Evolutionary conservation across 2,329 filamentous ascomycete species (phyloP), one percentile per base, ranked within the genome.

Genomic region (Colletotrichum graminicola): DNA sequence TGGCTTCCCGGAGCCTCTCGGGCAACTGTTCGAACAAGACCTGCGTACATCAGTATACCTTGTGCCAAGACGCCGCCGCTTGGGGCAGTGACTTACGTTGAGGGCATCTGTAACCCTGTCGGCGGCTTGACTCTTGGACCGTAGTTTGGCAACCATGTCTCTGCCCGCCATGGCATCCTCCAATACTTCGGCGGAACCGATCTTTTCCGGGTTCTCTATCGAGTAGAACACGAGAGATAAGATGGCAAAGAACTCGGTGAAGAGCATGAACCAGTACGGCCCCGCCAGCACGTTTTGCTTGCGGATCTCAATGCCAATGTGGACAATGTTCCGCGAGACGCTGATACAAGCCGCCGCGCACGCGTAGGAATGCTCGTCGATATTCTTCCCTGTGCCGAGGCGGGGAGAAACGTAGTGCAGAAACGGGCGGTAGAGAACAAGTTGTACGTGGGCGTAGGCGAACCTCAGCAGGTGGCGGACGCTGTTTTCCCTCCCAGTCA

Each of bases 261-360:
- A 95, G 78, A 95, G 89, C 75, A 93, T 92, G 77, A 95, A 95
- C 93, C 93, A 96, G 80, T 94, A 95, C 0, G 93, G 92, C 0
- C 93, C 94, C 73, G 92, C 91, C n/a, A 96, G 84, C 8, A 94
- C 84, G 5, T 91, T 89, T 76, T 92, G 89, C 77, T 91, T 91
- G 74, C 92, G 91, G 84, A 95, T 95, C 76, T 94, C 92, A 29
- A 90, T 87, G 5, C 91, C 92, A 70, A 95, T 94, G 76, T 95
- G 93, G 43, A 96, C 89, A 72, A 96, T 93, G 76, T 95, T 93
- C 5, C 86, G 85, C 12, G 88, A 89, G 16, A 94, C 85, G 71
- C 87, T 90, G 64, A 90, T 86, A 2, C 87, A 88, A 0, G 87
- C 88, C 1, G 88, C 86, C 2, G 89, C 89, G 75, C 93, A 95